phyloP scores from a whole-genome alignment of 768 basidiomycete species.

The Daedalea quercina region DNA sequence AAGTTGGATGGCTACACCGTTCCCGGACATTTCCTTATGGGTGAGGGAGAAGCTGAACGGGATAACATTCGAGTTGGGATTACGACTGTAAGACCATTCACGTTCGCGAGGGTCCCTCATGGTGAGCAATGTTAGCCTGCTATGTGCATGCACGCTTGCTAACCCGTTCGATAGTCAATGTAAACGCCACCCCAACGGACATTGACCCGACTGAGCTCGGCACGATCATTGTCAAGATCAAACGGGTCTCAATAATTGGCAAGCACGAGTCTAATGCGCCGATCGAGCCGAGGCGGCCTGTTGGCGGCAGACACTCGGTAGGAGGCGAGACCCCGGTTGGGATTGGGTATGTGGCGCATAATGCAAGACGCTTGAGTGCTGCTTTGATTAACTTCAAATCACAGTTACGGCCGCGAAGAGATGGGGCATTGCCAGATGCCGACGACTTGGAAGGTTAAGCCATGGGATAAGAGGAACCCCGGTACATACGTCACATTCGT shows the following conservation, averaged over 20 bases:
- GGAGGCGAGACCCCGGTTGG: constrained; percentile 31
- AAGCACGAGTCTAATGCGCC: constrained; percentile 37
- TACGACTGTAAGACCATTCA: constrained; percentile 51
- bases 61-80: constrained; percentile 45
- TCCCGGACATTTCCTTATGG: constrained; percentile 57
- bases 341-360: constrained; percentile 34
- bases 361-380: no score
- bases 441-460: constrained; percentile 47
- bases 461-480: constrained; percentile 34
- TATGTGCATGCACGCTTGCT: constrained; percentile 4
- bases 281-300: constrained; percentile 29
- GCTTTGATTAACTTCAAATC: neutral
- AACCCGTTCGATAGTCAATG: constrained; percentile 1
- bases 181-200: neutral
- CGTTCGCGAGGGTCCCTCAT: constrained; percentile 39
- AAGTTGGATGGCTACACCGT: constrained; percentile 57
- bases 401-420: constrained; percentile 44
- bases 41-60: constrained; percentile 48
- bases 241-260: constrained; percentile 22
- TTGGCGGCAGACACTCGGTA: constrained; percentile 29
- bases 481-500: constrained; percentile 57
- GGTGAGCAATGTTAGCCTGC: constrained; percentile 25
- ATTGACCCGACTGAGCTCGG: constrained; percentile 32
- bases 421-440: constrained; percentile 33
- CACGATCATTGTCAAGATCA: constrained; percentile 47